These are phyloP conservation scores for Suillus clintonianus DNA, from an alignment of 768 basidiomycete species.

Conservation along the genomic window DNA sequence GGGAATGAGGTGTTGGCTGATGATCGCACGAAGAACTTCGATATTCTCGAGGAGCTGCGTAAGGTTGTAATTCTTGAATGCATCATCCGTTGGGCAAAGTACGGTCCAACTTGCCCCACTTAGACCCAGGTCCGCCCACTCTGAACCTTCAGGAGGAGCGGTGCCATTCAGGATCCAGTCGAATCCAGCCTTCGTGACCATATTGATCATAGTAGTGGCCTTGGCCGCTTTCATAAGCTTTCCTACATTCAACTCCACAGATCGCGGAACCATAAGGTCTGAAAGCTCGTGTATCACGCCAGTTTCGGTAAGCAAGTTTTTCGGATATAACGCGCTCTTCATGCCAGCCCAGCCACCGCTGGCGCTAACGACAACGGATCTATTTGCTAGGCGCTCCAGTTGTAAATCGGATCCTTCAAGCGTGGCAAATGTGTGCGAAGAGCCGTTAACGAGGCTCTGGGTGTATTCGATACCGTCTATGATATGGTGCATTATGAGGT, in stretches of 20 bases:
- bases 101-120: conserved; percentile 75
- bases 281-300: conserved; percentile 91
- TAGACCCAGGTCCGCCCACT: conserved; percentile 57
- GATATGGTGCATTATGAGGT: conserved; percentile 86
- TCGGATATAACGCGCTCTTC: conserved; percentile 57
- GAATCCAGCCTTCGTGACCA: conserved; percentile 83
- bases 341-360: conserved; percentile 83
- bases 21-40: conserved; percentile 56
- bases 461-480: conserved; percentile 77
- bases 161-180: conserved; percentile 92
- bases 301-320: conserved; percentile 78
- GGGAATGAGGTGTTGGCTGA: conserved; percentile 77
- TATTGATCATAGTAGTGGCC: conserved; percentile 82
- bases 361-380: conserved; percentile 49
- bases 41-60: conserved; percentile 65
- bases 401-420: conserved; percentile 85
- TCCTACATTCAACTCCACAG: conserved; percentile 82
- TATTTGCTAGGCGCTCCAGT: conserved; percentile 60
- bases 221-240: conserved; percentile 90
- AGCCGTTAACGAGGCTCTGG: conserved; percentile 57
- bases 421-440: conserved; percentile 73
- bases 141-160: conserved; percentile 68
- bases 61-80: conserved; percentile 86
- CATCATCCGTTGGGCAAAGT: conserved; percentile 88
- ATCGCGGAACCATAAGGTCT: conserved; percentile 83